phyloP scores from a whole-genome alignment of 2,329 filamentous ascomycete species.

The Claviceps cyperi region DNA sequence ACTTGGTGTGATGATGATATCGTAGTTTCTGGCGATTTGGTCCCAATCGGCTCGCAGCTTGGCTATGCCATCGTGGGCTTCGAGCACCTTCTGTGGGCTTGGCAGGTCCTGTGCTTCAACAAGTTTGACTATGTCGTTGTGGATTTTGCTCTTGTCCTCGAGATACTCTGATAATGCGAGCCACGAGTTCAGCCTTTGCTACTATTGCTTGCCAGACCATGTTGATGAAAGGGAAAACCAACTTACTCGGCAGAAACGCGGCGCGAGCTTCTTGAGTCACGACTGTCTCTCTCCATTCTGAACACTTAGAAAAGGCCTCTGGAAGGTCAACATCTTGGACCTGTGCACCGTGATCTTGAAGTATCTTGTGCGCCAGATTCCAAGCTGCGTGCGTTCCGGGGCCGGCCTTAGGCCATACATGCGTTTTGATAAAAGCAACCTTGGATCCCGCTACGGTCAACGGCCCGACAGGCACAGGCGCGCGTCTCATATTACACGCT shows the following conservation, averaged over 20 bases:
- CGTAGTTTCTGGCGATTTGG: constrained; percentile 33
- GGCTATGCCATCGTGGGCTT: constrained; percentile 39
- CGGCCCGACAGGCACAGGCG: constrained; percentile 7
- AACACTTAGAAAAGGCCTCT: constrained; percentile 30
- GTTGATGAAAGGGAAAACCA: background rate
- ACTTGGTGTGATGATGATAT: constrained; percentile 42
- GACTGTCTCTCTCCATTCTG: constrained; percentile 27
- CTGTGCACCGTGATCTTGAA: constrained; percentile 32
- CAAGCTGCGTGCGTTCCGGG: constrained; percentile 29
- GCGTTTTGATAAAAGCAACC: constrained; percentile 40
- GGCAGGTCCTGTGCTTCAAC: constrained; percentile 33
- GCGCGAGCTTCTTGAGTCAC: constrained; percentile 5
- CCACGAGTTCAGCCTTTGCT: background rate
- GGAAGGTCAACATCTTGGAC: constrained; percentile 43
- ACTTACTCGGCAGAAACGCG: constrained; percentile 8
- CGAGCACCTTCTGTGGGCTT: constrained; percentile 31
- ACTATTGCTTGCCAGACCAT: too few species aligned
- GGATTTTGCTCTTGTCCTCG: constrained; percentile 30
- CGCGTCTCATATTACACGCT: constrained; percentile 30
- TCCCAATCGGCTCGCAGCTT: constrained; percentile 40
- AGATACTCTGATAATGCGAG: constrained; percentile 36
- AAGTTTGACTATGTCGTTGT: constrained; percentile 28
- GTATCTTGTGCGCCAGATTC: constrained; percentile 22
- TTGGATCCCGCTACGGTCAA: constrained; percentile 30
- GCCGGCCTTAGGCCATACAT: constrained; percentile 34